These are phyloP conservation scores for Remersonia thermophila DNA, from an alignment of 2,329 filamentous ascomycete genomes.

Conservation along the genomic window DNA sequence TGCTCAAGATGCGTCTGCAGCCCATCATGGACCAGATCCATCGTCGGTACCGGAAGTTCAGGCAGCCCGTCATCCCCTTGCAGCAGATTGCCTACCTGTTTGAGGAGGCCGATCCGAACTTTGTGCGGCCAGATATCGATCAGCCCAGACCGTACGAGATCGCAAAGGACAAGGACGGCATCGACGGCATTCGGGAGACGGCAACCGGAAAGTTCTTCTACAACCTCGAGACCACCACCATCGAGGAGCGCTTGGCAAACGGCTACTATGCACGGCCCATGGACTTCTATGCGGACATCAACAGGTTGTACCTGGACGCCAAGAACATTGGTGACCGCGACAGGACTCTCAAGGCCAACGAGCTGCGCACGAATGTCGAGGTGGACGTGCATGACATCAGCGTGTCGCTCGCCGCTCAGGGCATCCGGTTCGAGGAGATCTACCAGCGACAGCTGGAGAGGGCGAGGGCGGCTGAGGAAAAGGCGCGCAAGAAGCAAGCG, in stretches of 20 bases:
- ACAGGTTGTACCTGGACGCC: conserved; percentile 72
- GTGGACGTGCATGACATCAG: conserved; percentile 79
- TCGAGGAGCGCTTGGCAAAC: conserved; percentile 93
- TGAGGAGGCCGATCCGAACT: conserved; percentile 67
- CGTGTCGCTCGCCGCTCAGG: conserved; percentile 38
- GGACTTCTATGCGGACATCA: conserved; percentile 83
- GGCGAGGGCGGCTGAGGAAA: conserved; percentile 45
- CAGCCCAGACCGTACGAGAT: conserved; percentile 66
- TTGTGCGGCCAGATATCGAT: conserved; percentile 45
- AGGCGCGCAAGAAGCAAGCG: conserved; percentile 49
- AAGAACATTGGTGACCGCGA: conserved; percentile 73
- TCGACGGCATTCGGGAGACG: conserved; percentile 62
- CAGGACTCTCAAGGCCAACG: conserved; percentile 73
- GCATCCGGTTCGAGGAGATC: conserved; percentile 68
- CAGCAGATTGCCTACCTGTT: conserved; percentile 67
- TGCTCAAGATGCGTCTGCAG: conserved; percentile 78
- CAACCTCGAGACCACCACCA: conserved; percentile 83
- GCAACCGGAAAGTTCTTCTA: conserved; percentile 79
- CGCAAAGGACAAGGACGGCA: conserved; percentile 65
- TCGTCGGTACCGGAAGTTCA: conserved; percentile 76
- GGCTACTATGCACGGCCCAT: conserved; percentile 87
- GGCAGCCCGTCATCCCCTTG: conserved; percentile 65
- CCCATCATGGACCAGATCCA: conserved; percentile 97
- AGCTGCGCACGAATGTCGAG: conserved; percentile 84
- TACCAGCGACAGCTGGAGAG: conserved; percentile 62